Conservation (phyloP, 192 early-diverging fungal genomes). For the Linnemannia schmuckeri region DNA sequence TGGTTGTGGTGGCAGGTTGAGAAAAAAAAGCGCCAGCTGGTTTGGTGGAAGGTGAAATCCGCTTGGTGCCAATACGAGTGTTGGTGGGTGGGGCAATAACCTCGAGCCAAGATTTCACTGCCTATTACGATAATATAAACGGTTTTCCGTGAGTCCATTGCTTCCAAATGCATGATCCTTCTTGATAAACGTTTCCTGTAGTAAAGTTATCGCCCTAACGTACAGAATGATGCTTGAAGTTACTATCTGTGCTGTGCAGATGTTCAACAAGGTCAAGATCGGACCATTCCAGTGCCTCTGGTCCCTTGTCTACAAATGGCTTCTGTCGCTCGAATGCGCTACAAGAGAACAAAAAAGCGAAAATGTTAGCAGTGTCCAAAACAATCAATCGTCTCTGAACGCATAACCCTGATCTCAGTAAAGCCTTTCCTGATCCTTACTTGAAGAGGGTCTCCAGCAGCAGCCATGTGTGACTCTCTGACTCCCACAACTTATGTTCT, state of each 20-base stretch:
- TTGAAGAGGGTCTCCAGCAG: slow-evolving; percentile 33
- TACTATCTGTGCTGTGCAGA: slow-evolving; percentile 25
- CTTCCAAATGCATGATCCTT: neutral
- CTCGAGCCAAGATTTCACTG: slow-evolving; percentile 50
- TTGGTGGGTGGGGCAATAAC: slow-evolving; percentile 28
- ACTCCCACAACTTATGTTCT: slow-evolving; percentile 48
- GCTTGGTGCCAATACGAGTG: slow-evolving; percentile 12
- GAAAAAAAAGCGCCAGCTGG: slow-evolving; percentile 8
- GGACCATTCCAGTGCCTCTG: slow-evolving; percentile 22
- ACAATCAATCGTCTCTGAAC: neutral
- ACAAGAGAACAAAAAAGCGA: neutral
- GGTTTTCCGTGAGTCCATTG: neutral
- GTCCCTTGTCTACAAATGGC: slow-evolving; percentile 30
- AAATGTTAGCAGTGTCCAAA: neutral
- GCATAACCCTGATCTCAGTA: neutral
- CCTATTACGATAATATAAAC: slow-evolving; percentile 7
- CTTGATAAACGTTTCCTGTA: neutral
- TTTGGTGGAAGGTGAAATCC: neutral
- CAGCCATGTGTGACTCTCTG: slow-evolving; percentile 45
- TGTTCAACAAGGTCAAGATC: slow-evolving; percentile 46
- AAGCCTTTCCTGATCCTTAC: neutral
- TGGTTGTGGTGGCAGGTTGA: neutral
- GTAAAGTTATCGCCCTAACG: neutral
- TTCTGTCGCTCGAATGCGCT: slow-evolving; percentile 17
- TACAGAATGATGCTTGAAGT: slow-evolving; percentile 41